Conservation (phyloP, 1,139 yeast genomes). For the Debaryomyces udenii region DNA sequence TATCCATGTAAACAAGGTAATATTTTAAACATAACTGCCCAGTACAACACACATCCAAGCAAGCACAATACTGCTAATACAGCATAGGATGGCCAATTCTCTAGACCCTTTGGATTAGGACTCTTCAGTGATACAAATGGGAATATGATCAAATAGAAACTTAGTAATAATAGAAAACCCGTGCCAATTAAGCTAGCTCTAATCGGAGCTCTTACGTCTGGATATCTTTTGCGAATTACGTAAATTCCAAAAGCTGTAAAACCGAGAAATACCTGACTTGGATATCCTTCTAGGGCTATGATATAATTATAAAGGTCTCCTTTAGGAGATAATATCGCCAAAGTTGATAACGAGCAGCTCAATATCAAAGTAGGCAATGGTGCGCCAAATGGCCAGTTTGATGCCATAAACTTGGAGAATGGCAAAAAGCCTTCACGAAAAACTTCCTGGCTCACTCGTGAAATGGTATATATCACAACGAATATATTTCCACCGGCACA, state of each 20-base stretch:
- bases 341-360: conserved; percentile 37
- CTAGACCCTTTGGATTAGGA: conserved; percentile 46
- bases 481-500: conserved; percentile 66
- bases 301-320: conserved; percentile 82
- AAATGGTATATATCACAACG: conserved; percentile 61
- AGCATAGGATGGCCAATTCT: conserved; percentile 57
- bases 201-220: conserved; percentile 51
- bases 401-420: conserved; percentile 52
- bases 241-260: conserved; percentile 57
- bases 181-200: conserved; percentile 52
- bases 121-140: conserved; percentile 47
- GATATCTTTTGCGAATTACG: conserved; percentile 49
- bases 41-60: conserved; percentile 41
- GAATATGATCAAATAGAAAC: conserved; percentile 45
- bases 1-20: conserved; percentile 50
- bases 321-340: conserved; percentile 65
- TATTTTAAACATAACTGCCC: conserved; percentile 51
- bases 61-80: conserved; percentile 40
- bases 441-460: conserved; percentile 66
- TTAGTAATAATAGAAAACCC: conserved; percentile 38
- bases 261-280: conserved; percentile 53
- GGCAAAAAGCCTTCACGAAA: conserved; percentile 67
- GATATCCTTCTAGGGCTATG: conserved; percentile 74
- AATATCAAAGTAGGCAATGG: conserved; percentile 53
- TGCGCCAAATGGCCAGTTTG: conserved; percentile 59